A percentile compares a stretch with the other conserved stretches of the same genome.
phyloP scores from a whole-genome alignment of 768 basidiomycete genomes.

The Sporobolomyces phaffii region DNA sequence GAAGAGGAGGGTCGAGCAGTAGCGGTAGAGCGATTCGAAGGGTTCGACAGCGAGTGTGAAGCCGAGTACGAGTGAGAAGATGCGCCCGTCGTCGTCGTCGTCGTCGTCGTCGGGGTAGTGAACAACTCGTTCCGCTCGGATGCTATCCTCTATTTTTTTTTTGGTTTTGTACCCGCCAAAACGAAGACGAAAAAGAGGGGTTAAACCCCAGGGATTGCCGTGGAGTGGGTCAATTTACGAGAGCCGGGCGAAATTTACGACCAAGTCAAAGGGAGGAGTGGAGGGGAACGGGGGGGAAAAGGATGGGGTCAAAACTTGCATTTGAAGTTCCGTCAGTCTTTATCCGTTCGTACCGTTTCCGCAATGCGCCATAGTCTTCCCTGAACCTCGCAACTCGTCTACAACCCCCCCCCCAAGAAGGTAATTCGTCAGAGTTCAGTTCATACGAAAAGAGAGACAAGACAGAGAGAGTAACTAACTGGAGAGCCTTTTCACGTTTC shows the following conservation, averaged over 20 bases:
- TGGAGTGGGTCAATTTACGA: too few species aligned
- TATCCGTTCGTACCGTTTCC: conserved; percentile 74
- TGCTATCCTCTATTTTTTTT: background rate
- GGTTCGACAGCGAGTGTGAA: conserved; percentile 3
- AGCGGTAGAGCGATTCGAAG: background rate
- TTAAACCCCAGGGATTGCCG: too few species aligned
- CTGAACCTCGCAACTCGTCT: conserved; percentile 92
- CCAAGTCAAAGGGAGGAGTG: conserved; percentile 33
- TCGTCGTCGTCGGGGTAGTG: background rate
- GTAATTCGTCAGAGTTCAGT: too few species aligned
- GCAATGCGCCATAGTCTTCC: conserved; percentile 74
- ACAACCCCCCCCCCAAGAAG: too few species aligned
- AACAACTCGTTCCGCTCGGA: conserved; percentile 3
- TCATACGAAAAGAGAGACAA: background rate
- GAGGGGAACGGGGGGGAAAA: background rate
- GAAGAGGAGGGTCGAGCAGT: background rate
- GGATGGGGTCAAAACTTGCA: background rate
- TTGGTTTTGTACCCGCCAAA: too few species aligned
- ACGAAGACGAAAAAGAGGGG: too few species aligned
- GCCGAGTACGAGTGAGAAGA: conserved; percentile 19
- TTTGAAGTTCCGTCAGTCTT: conserved; percentile 42
- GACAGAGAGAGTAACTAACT: conserved; percentile 52
- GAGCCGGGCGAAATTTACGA: background rate
- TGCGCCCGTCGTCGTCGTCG: background rate
- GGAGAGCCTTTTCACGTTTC: conserved; percentile 92